phyloP scores from a whole-genome alignment of 1,139 yeast species.

The Candida mesenterica region DNA sequence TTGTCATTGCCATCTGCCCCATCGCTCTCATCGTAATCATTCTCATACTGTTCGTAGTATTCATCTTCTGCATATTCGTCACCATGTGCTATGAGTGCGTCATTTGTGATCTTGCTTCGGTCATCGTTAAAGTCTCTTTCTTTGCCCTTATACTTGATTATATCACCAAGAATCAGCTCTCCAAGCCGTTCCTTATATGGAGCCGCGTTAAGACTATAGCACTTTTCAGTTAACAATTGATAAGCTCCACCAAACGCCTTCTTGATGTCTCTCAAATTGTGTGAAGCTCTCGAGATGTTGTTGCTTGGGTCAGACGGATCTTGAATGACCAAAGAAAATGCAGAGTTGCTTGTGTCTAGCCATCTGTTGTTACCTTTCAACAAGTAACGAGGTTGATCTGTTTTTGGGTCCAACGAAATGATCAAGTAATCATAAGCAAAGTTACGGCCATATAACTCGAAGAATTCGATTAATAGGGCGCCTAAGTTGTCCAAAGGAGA shows the following conservation, averaged over 20 bases:
- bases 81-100: conserved; percentile 46
- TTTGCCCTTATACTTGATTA: conserved; percentile 72
- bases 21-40: conserved; percentile 26
- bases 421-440: conserved; percentile 85
- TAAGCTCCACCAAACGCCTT: conserved; percentile 92
- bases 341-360: conserved; percentile 52
- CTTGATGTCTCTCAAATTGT: conserved; percentile 75
- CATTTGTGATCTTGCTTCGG: conserved; percentile 59
- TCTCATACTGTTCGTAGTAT: conserved; percentile 2
- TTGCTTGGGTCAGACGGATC: conserved; percentile 86
- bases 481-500: conserved; percentile 78
- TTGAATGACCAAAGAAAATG: conserved; percentile 74
- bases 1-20: conserved; percentile 38
- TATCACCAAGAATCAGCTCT: conserved; percentile 75
- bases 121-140: conserved; percentile 81
- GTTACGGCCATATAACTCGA: conserved; percentile 91
- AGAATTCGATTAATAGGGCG: conserved; percentile 83
- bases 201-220: conserved; percentile 58
- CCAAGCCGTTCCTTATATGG: conserved; percentile 69
- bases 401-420: conserved; percentile 54
- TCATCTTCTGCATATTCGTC: conserved; percentile 12
- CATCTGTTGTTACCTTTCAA: conserved; percentile 55
- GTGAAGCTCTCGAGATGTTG: conserved; percentile 84
- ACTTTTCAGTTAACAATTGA: conserved; percentile 71
- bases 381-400: conserved; percentile 52